Evolutionary conservation across 2,329 filamentous ascomycete genomes (phyloP), one percentile per base, ranked within the genome.

Genomic region (Chalaropsis thielavioides): DNA sequence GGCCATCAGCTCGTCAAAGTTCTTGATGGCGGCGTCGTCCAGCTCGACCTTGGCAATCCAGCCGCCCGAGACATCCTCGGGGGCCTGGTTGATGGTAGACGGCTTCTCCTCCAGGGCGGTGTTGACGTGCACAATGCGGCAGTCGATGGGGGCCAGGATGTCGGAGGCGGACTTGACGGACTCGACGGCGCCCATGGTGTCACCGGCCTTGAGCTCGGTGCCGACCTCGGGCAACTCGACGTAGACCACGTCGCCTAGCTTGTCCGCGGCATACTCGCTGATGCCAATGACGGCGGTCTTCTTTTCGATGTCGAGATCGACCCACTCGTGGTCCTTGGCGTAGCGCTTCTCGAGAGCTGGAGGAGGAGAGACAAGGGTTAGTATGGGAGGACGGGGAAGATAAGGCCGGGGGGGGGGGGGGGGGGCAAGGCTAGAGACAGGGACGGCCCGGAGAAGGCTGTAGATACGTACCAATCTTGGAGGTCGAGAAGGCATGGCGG

Each of bases 81-180:
- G 89, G 62, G 89, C 87, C 77, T 90, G 82, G 80, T 97, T 99
- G 78, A 99, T 91, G 65, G 83, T 86, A 67, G 83, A 83, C 24
- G 94, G 92, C 79, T 88, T 92, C 75, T 94, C 87, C 75, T 95
- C 89, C 68, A 99, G 82, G 67, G 79, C 73, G 11, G 73, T 72
- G 79, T 99, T 99, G 71, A 86, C 80, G 72, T 87, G 83, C 44
- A 83, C 81, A 68, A 99, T 84, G 70, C 79, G 88, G 73, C 92
- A 92, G 63, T 81, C 78, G 69, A 96, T 83, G 19, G 94, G 94
- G 15, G 90, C 86, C 78, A 96, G 88, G 80, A 99, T 96, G 75
- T 99, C 94, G 69, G 90, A 92, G n/a, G 94, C 94, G 68, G 88
- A 94, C 82, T 99, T 99, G 76, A 99, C 94, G 2, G 91, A 96